A percentile compares a stretch with the other conserved stretches of the same genome.
Conservation (phyloP, 306 rosid species). For the Lathyrus oleraceus region DNA sequence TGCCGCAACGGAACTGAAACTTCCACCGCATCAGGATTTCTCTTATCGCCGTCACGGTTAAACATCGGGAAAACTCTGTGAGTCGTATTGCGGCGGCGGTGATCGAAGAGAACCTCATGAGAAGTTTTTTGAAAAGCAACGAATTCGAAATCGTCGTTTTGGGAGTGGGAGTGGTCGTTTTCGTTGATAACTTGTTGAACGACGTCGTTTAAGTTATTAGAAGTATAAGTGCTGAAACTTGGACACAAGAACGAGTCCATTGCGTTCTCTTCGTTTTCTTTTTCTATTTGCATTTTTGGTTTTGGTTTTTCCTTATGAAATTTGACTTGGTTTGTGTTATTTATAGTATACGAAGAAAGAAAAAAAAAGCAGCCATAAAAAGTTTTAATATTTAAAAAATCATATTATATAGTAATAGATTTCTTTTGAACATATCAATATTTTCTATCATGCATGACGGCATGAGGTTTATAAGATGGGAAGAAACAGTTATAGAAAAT, state of each 20-base stretch:
- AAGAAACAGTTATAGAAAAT: slow-evolving; percentile 20
- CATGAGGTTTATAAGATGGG: slow-evolving; percentile 5
- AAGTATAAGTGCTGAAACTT: slow-evolving; percentile 51
- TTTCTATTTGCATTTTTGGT: slow-evolving; percentile 26
- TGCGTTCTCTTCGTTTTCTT: background rate
- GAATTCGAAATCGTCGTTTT: slow-evolving; percentile 60
- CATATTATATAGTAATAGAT: too few relatives aligned
- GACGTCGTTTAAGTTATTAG: slow-evolving; percentile 24
- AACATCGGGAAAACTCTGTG: slow-evolving; percentile 66
- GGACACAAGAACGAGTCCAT: slow-evolving; percentile 38
- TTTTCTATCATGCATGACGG: background rate
- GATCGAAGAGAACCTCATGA: slow-evolving; percentile 35
- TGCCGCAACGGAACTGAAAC: slow-evolving; percentile 40
- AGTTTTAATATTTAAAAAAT: background rate
- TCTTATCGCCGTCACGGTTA: slow-evolving; percentile 40
- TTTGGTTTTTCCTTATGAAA: background rate
- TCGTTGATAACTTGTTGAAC: slow-evolving; percentile 25
- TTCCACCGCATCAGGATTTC: background rate
- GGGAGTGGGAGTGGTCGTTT: background rate
- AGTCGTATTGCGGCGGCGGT: background rate
- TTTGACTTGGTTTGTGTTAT: background rate
- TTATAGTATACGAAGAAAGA: background rate
- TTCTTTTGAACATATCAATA: background rate
- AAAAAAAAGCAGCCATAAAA: background rate
- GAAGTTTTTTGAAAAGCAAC: slow-evolving; percentile 41